Base-by-base conservation (phyloP, 176 grass and related monocot species). In the Eleusine indica region DNA sequence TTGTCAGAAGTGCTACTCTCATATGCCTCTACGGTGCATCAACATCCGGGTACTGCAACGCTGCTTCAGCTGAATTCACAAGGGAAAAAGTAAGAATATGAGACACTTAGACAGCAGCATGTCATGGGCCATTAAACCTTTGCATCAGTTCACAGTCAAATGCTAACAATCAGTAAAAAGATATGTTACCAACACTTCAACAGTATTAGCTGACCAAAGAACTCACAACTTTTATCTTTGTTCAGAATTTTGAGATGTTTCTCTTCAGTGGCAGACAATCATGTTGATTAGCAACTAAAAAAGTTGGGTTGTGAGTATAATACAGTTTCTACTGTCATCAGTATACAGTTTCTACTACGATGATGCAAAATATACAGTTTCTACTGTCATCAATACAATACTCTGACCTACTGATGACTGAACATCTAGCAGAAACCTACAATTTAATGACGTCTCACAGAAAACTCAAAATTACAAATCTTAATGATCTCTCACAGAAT, bases 1-100 rank as follows among this genome's bases (percentile, higher is more conserved):
- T 40, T 65, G 58, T 74, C 70, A 39, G 42, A 73, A 65, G 28
- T 73, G 41, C 46, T 65, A 43, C 19, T 83, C 29, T 28, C 44
- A 47, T 9, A 47, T 47, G 44, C 44, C 44, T 47, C 44, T 25
- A 29, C 3, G 10, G 0, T 25, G 19, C 19, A 63, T 63, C 3
- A 29, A 63, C 3, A 13, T 29, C 10, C 8, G 22, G 22, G 22
- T 63, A 63, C 60, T 1, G 60, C n/a, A 63, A 63, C 60, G 0
- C 60, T n/a, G 9, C 4, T 1, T 63, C 51, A 63, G 9, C 60
- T 63, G 60, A 63, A 10, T 60, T 60, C 18, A 3, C 7, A 60
- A 60, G 8, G 57, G 21, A 1, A 29, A 0, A 63, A 1, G 9
- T 63, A 63, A 22, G 21, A 60, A 60, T 7, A 60, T 60, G 22